phyloP scores from a whole-genome alignment of 2,329 filamentous ascomycete genomes.

The Colletotrichum trifolii region DNA sequence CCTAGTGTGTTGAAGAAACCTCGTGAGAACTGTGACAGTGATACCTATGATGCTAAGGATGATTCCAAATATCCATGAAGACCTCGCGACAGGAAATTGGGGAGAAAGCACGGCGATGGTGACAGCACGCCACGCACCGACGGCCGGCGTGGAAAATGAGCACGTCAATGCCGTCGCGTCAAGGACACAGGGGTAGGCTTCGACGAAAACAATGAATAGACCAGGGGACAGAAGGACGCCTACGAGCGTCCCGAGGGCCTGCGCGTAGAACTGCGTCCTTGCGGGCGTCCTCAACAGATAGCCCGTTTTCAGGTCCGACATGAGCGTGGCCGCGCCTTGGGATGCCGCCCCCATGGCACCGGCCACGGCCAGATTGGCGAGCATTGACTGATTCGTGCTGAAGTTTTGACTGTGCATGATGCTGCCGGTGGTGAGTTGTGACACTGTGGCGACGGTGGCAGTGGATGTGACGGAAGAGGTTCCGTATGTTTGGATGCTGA shows the following conservation, averaged over 20 bases:
- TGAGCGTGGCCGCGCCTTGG: background rate
- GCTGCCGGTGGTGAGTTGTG: slow-evolving; percentile 2
- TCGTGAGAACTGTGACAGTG: background rate
- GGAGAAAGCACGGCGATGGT: background rate
- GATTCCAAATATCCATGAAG: background rate
- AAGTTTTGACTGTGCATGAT: background rate
- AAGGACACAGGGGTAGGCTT: slow-evolving; percentile 2
- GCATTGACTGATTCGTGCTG: too few species aligned
- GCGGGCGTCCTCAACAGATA: slow-evolving; percentile 7
- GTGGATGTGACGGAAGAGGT: background rate
- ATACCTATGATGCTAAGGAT: background rate
- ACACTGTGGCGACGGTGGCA: slow-evolving; percentile 4
- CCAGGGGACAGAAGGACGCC: background rate
- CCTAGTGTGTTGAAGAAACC: background rate
- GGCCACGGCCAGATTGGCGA: background rate
- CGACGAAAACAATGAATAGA: background rate
- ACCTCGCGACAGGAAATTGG: background rate
- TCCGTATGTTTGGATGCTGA: background rate
- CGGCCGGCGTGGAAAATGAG: background rate
- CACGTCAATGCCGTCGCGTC: background rate
- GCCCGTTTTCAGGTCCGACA: background rate
- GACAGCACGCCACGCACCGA: slow-evolving; percentile 3
- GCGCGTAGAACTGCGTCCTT: background rate
- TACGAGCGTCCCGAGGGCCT: background rate
- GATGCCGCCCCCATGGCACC: background rate